A percentile compares a stretch with the other conserved stretches of the same genome.
These are phyloP conservation scores for Populus ilicifolia DNA, from an alignment of 345 rosid genomes.

Conservation along the genomic window DNA sequence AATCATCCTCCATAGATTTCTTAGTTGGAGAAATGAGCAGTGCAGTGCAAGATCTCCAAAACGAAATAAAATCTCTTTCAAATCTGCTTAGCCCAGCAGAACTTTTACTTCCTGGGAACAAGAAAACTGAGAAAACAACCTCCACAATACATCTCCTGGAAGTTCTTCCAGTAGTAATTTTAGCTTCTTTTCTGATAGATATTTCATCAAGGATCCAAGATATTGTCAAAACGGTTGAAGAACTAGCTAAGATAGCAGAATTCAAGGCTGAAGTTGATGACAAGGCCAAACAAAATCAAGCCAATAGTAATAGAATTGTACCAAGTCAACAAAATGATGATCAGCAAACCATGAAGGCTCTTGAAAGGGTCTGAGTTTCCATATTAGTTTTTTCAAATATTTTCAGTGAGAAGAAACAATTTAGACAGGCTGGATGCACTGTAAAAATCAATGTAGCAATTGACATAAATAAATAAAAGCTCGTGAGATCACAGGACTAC, in stretches of 20 bases:
- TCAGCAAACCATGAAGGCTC: conserved; percentile 8
- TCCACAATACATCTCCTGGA: conserved; percentile 24
- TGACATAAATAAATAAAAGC: background rate
- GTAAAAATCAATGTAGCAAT: background rate
- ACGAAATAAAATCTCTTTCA: conserved; percentile 26
- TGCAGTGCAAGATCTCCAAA: conserved; percentile 34
- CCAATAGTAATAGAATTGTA: background rate
- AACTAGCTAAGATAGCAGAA: conserved; percentile 28
- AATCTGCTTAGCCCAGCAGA: background rate
- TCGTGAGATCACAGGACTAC: background rate
- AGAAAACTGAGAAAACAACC: background rate
- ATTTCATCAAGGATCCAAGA: conserved; percentile 29
- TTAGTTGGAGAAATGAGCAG: conserved; percentile 34
- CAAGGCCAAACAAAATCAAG: conserved; percentile 23
- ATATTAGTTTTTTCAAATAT: background rate
- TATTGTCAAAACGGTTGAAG: conserved; percentile 28
- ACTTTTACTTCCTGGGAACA: conserved; percentile 5
- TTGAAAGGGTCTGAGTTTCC: conserved; percentile 19
- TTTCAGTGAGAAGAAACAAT: background rate
- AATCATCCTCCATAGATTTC: conserved; percentile 23
- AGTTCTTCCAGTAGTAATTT: conserved; percentile 32
- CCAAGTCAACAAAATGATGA: background rate
- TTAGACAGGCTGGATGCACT: background rate
- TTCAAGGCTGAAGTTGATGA: conserved; percentile 20
- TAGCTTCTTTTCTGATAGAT: conserved; percentile 39